phyloP scores from a whole-genome alignment of 169 alveolate species.

The Eimeria sp. region DNA sequence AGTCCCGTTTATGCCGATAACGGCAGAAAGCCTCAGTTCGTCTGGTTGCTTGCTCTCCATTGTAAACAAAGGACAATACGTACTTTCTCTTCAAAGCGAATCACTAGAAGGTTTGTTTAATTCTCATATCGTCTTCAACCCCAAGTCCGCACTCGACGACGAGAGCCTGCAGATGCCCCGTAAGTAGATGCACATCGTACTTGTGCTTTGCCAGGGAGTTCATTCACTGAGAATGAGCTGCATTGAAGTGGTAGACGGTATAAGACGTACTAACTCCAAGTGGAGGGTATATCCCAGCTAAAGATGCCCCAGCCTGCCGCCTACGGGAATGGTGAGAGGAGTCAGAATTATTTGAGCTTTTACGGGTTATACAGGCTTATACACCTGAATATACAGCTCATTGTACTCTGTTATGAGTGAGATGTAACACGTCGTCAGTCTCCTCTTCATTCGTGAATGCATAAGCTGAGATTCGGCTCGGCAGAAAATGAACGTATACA shows the following conservation, averaged over 20 bases:
- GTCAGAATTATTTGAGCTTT: neutral
- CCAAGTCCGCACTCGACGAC: neutral
- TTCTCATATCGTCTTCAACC: conserved; percentile 12
- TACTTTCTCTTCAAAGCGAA: neutral
- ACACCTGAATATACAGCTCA: too few species aligned
- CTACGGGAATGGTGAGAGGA: neutral
- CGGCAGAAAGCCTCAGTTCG: conserved; percentile 66
- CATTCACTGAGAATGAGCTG: neutral
- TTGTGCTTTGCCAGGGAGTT: neutral
- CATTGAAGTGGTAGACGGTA: too few species aligned
- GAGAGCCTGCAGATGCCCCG: neutral
- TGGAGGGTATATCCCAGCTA: neutral
- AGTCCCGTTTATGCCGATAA: conserved; percentile 77
- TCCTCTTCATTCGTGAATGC: neutral
- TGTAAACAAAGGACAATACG: neutral
- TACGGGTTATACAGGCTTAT: neutral
- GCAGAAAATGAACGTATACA: neutral
- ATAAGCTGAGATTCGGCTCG: neutral
- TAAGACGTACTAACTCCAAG: neutral
- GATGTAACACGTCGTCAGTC: neutral
- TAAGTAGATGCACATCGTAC: neutral
- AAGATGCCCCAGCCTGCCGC: neutral
- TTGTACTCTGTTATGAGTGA: neutral
- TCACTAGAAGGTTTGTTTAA: neutral
- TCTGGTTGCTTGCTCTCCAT: conserved; percentile 32